These are phyloP conservation scores for Kodamaea sp. DNA, from an alignment of 1,139 yeast species.

Conservation along the genomic window DNA sequence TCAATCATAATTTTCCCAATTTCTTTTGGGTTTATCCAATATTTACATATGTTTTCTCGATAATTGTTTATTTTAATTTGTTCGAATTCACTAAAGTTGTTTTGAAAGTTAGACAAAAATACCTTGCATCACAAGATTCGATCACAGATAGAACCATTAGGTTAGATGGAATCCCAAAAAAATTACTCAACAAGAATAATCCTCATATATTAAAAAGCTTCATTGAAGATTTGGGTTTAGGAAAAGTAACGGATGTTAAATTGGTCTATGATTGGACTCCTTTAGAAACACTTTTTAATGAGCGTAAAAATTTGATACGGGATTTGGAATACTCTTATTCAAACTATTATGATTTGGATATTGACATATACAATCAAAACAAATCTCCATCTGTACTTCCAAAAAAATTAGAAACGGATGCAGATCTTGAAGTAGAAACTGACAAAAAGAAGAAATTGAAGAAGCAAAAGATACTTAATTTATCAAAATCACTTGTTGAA, in stretches of 20 bases:
- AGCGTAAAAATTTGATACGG: conserved; percentile 31
- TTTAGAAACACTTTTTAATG: conserved; percentile 38
- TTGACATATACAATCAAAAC: conserved; percentile 35
- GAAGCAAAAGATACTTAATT: conserved; percentile 15
- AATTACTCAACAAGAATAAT: conserved; percentile 37
- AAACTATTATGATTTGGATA: conserved; percentile 40
- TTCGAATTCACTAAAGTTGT: conserved; percentile 37
- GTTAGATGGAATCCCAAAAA: conserved; percentile 47
- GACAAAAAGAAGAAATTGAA: conserved; percentile 6
- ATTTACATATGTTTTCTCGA: conserved; percentile 42
- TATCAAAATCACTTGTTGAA: conserved; percentile 21
- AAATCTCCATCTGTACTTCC: conserved; percentile 28
- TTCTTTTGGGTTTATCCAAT: conserved; percentile 40
- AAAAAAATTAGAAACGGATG: conserved; percentile 1
- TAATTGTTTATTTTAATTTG: conserved; percentile 31
- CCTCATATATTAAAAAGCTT: conserved; percentile 44
- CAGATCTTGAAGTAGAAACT: conserved; percentile 1
- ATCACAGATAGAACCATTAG: conserved; percentile 47
- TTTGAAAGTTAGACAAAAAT: conserved; percentile 38
- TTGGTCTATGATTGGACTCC: conserved; percentile 55
- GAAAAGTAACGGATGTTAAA: conserved; percentile 53
- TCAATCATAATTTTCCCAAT: conserved; percentile 17
- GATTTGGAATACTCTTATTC: conserved; percentile 48
- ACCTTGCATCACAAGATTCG: conserved; percentile 42
- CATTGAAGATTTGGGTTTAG: conserved; percentile 60